Percentiles rank a stretch among this genome's conserved stretches.
These are phyloP conservation scores for Anisodus acutangulus DNA, from an alignment of 257 asterid species.

Conservation along the genomic window DNA sequence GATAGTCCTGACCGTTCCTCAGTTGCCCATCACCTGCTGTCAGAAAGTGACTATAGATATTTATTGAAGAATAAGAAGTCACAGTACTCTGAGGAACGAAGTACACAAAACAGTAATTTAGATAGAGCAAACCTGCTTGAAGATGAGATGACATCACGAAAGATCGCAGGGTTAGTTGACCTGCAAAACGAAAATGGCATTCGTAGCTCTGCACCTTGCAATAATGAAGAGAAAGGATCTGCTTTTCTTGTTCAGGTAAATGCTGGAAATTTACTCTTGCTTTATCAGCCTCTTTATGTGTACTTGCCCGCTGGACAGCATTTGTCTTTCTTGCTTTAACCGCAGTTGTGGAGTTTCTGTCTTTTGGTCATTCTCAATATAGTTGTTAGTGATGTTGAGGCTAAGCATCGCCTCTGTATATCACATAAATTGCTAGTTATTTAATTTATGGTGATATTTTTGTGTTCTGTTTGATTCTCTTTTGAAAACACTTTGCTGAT, in stretches of 20 bases:
- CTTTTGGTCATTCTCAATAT: not conserved
- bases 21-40: not conserved
- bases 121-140: constrained; percentile 37
- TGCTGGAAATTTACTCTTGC: not conserved
- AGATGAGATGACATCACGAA: constrained; percentile 38
- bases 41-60: constrained; percentile 30
- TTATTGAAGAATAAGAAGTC: constrained; percentile 43
- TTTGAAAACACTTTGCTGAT: constrained; percentile 8
- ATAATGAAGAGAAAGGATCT: constrained; percentile 71
- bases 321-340: constrained; percentile 4
- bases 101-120: constrained; percentile 41
- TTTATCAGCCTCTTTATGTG: constrained; percentile 3
- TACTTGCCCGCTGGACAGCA: not conserved
- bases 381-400: not conserved
- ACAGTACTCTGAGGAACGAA: constrained; percentile 35
- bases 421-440: not conserved
- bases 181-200: not conserved
- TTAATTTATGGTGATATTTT: not conserved
- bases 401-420: not conserved
- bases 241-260: constrained; percentile 79
- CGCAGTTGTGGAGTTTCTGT: not conserved
- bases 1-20: constrained; percentile 30
- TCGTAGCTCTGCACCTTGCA: constrained; percentile 43
- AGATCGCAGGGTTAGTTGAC: not conserved
- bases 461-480: not conserved